Percentiles rank a stretch among this genome's conserved stretches.
Evolutionary conservation across 495 filamentous ascomycete species (phyloP).

Genomic region (Trypethelium eluteriae): DNA sequence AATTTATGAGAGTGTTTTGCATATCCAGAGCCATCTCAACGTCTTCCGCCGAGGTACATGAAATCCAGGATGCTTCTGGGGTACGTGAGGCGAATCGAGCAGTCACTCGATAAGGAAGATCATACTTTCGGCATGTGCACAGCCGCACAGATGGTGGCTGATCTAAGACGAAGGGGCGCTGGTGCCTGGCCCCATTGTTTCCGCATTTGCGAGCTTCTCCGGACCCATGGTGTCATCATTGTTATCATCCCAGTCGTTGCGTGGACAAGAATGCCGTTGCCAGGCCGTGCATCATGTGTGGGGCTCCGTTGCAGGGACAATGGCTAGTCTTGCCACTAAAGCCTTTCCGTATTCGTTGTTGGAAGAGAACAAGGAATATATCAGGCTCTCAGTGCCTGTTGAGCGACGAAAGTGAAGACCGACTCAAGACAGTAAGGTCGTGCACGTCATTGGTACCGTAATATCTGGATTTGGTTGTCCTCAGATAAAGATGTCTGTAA

Average conservation of each 20-base stretch:
- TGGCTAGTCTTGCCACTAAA: background rate
- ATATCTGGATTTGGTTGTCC: background rate
- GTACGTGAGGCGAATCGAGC: too few relatives aligned
- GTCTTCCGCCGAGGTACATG: too few relatives aligned
- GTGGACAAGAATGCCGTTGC: background rate
- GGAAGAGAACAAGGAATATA: background rate
- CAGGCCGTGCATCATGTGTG: background rate
- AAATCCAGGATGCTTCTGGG: too few relatives aligned
- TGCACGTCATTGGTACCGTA: background rate
- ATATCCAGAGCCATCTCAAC: too few relatives aligned
- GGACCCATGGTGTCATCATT: background rate
- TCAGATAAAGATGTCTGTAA: background rate
- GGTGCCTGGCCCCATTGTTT: background rate
- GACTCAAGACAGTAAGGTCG: background rate
- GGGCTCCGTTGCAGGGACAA: background rate
- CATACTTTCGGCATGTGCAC: too few relatives aligned
- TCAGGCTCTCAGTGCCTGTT: background rate
- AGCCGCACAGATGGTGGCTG: too few relatives aligned
- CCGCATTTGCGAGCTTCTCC: background rate
- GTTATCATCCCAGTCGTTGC: background rate
- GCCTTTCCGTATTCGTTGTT: background rate
- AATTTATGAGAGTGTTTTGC: too few relatives aligned
- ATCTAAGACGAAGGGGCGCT: too few relatives aligned
- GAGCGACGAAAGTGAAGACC: background rate
- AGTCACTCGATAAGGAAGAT: too few relatives aligned